Evolutionary conservation across 495 filamentous ascomycete genomes (phyloP), one percentile per base, ranked within the genome.

Genomic region (Durotheca rogersii): DNA sequence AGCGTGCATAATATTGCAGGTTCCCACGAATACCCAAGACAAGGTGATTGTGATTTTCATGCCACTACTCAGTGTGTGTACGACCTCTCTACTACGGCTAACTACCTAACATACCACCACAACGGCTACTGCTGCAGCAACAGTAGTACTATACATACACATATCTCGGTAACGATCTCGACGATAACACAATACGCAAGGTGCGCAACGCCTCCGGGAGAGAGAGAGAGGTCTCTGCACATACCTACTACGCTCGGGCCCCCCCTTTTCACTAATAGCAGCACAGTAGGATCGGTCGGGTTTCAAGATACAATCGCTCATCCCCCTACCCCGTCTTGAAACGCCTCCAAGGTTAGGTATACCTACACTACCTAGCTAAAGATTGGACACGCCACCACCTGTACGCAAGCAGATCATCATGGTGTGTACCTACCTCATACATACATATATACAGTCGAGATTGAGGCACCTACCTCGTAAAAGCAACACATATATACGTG

Each of bases 171-270:
- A 33, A 43, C 9, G 54, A 56, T 51, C 41, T 41, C 37, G 16
- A 31, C 56, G 23, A 42, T 65, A 36, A 42, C 36, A 45, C 47
- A 47, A 9, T 27, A 27, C 23, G 23, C n/a, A n/a, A n/a, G n/a
- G n/a, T n/a, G n/a, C n/a, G n/a, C n/a, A n/a, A n/a, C n/a, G n/a
- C n/a, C n/a, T n/a, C n/a, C n/a, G n/a, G n/a, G n/a, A n/a, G n/a
- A n/a, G n/a, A n/a, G n/a, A n/a, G n/a, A n/a, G n/a, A n/a, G n/a
- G n/a, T n/a, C n/a, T n/a, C n/a, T n/a, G n/a, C n/a, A n/a, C n/a
- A n/a, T n/a, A n/a, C n/a, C n/a, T 49, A 49, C 61, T 61, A 40
- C 68, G 61, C 65, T 67, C 58, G 21, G 59, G 52, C 54, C 51
- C 38, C 30, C 51, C 23, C 47, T 25, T 18, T 11, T 21, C 10